Conservation (phyloP, 148 eudicot species). For the Agrostemma githago region DNA sequence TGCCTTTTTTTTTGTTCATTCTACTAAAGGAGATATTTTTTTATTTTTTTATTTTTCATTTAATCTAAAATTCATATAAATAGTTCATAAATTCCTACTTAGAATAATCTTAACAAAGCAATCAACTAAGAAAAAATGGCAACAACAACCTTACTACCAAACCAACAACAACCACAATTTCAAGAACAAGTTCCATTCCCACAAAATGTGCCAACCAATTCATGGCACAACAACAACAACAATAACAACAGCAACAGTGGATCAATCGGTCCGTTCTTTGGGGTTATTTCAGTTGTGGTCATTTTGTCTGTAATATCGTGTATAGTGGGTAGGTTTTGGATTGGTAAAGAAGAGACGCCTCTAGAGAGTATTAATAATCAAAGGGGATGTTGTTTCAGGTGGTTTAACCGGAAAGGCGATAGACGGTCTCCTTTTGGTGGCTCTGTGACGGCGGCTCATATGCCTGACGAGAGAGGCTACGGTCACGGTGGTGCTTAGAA, state of each 20-base stretch:
- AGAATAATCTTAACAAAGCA: neutral
- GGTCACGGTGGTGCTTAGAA: constrained; percentile 14
- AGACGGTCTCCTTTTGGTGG: constrained; percentile 6
- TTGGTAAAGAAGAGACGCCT: constrained; percentile 29
- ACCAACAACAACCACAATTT: constrained; percentile 20
- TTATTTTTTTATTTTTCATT: neutral
- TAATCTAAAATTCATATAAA: constrained; percentile 8
- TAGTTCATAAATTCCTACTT: neutral
- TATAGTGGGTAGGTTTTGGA: constrained; percentile 27
- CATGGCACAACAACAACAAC: constrained; percentile 16
- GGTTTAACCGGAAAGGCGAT: constrained; percentile 17
- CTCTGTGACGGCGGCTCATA: constrained; percentile 6
- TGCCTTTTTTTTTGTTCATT: too few relatives aligned
- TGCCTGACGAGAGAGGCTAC: constrained; percentile 24
- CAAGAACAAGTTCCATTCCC: constrained; percentile 20
- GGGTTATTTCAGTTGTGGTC: constrained; percentile 24
- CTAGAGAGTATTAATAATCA: constrained; percentile 28
- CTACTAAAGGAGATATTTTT: neutral
- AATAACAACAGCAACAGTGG: constrained; percentile 2
- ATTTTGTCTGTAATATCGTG: constrained; percentile 30
- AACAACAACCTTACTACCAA: constrained; percentile 19
- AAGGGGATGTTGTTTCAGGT: constrained; percentile 23
- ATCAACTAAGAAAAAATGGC: constrained; percentile 2
- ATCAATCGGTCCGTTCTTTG: constrained; percentile 33
- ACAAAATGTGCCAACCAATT: constrained; percentile 20